These are phyloP conservation scores for Xylaria venustula DNA, from an alignment of 495 filamentous ascomycete genomes.

Conservation along the genomic window DNA sequence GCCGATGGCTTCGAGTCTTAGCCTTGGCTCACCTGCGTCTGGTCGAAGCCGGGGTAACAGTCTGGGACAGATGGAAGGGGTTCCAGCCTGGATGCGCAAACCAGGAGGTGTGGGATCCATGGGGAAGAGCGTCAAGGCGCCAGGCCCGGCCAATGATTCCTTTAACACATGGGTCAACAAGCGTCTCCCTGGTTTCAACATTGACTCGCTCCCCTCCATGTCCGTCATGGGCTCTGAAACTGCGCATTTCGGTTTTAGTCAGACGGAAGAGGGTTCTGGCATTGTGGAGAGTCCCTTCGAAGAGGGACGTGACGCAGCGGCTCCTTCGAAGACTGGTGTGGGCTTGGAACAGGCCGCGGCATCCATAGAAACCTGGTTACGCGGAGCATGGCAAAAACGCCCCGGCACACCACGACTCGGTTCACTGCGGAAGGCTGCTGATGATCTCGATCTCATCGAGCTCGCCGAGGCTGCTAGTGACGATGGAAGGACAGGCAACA, in stretches of 20 bases:
- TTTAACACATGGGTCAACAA: conserved; percentile 76
- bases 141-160: conserved; percentile 77
- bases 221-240: conserved; percentile 49
- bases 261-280: conserved; percentile 24
- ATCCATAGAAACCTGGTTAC: conserved; percentile 84
- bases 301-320: conserved; percentile 36
- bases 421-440: conserved; percentile 32
- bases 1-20: conserved; percentile 22
- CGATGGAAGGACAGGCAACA: conserved; percentile 36
- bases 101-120: conserved; percentile 86
- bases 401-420: conserved; percentile 49
- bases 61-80: conserved; percentile 25
- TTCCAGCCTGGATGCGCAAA: conserved; percentile 62
- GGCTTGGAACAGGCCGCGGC: conserved; percentile 79
- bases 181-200: conserved; percentile 70
- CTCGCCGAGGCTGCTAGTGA: conserved; percentile 63
- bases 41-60: conserved; percentile 32
- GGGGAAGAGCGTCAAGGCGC: conserved; percentile 61
- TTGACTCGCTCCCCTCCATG: conserved; percentile 55
- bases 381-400: conserved; percentile 67
- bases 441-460: conserved; percentile 76
- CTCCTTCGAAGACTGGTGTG: conserved; percentile 33
- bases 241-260: conserved; percentile 50
- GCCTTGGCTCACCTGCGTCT: conserved; percentile 23
- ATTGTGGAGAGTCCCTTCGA: conserved; percentile 54